These are phyloP conservation scores for Debaryomyces coudertii DNA, from an alignment of 1,139 yeast species.

Conservation along the genomic window DNA sequence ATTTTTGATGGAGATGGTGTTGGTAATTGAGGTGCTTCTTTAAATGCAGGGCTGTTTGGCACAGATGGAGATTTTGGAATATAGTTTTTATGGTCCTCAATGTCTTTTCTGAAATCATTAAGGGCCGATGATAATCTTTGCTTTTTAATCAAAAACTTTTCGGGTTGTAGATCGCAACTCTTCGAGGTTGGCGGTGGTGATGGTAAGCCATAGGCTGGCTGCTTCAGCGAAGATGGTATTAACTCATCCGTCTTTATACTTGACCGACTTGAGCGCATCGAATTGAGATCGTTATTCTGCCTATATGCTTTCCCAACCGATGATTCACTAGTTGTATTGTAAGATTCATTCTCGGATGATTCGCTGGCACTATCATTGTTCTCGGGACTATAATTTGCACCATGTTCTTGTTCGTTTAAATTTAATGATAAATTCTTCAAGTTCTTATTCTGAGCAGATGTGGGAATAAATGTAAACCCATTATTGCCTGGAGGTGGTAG, in stretches of 20 bases:
- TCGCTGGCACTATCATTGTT: conserved; percentile 12
- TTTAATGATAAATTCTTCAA: conserved; percentile 36
- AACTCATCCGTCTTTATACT: conserved; percentile 19
- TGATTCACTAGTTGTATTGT: conserved; percentile 23
- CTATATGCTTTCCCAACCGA: conserved; percentile 14
- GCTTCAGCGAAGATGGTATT: conserved; percentile 18
- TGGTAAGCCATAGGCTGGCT: neutral
- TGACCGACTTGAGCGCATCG: conserved; percentile 11
- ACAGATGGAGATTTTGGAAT: conserved; percentile 18
- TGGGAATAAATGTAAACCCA: conserved; percentile 1
- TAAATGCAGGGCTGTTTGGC: conserved; percentile 9
- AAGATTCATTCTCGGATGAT: conserved; percentile 16
- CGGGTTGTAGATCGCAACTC: neutral
- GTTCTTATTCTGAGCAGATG: conserved; percentile 24
- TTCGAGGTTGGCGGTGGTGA: conserved; percentile 7
- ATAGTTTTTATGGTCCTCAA: conserved; percentile 27
- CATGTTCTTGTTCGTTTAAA: conserved; percentile 18
- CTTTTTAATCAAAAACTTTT: conserved; percentile 10
- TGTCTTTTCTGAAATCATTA: conserved; percentile 34
- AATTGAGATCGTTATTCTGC: neutral
- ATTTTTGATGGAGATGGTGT: conserved; percentile 17
- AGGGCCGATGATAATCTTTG: conserved; percentile 34
- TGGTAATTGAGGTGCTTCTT: conserved; percentile 14
- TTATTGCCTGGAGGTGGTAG: conserved; percentile 3
- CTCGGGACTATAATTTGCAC: conserved; percentile 15